Percentiles rank a stretch among this genome's conserved stretches.
phyloP scores from a whole-genome alignment of 1,284 basidiomycete species.

The Puccinia horiana region DNA sequence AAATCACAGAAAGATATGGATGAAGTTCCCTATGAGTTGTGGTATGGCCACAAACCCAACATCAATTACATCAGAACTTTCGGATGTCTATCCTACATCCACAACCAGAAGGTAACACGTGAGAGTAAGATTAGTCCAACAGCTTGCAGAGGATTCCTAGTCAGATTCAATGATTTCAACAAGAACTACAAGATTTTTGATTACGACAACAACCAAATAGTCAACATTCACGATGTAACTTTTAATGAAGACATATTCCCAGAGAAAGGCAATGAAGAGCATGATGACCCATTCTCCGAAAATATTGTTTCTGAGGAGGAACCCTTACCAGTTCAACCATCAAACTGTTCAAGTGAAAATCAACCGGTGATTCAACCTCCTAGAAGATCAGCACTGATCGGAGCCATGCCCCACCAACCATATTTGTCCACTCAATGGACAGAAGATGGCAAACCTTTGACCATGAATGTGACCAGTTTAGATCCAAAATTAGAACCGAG shows the following conservation, averaged over 20 bases:
- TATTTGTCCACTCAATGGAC: no score
- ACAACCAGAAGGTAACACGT: not conserved
- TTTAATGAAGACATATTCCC: constrained; percentile 8
- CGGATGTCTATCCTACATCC: constrained; percentile 15
- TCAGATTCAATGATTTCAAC: not conserved
- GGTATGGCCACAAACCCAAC: not conserved
- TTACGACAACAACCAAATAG: not conserved
- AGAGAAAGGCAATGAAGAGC: not conserved
- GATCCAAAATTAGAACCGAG: not conserved
- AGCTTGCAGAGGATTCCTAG: not conserved
- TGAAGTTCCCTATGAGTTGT: not conserved
- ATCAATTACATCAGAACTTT: constrained; percentile 7
- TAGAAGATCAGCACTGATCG: no score
- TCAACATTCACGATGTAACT: not conserved
- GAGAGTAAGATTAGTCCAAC: not conserved
- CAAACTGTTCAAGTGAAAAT: not conserved
- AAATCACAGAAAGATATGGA: not conserved
- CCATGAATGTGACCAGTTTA: not conserved
- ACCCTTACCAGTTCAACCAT: not conserved
- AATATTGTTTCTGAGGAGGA: not conserved
- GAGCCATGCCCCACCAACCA: not conserved
- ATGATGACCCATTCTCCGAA: not conserved
- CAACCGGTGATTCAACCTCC: no score
- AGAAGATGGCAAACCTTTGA: not conserved
- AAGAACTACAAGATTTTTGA: not conserved